Conservation (phyloP, 2,329 filamentous ascomycete species). For the Corniculantispora saksenae region DNA sequence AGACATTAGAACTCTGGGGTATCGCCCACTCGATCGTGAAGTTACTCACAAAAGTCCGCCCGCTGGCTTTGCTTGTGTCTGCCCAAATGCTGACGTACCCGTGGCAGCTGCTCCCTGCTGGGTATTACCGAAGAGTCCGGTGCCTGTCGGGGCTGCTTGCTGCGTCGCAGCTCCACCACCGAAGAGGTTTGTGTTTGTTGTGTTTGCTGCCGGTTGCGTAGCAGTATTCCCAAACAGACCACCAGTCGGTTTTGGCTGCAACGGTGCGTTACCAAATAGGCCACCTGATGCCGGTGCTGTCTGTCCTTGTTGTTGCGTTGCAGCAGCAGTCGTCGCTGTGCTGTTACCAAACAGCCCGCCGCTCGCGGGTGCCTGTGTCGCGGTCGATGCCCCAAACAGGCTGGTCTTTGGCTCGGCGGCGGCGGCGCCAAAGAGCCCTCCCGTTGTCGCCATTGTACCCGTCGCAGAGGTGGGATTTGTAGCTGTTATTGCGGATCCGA, state of each 20-base stretch:
- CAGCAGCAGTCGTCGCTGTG: constrained; percentile 21
- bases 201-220: constrained; percentile 29
- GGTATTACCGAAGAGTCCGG: constrained; percentile 34
- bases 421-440: constrained; percentile 38
- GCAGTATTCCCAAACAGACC: constrained; percentile 27
- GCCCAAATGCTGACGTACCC: constrained; percentile 33
- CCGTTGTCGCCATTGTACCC: constrained; percentile 36
- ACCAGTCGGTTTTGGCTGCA: constrained; percentile 25
- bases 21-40: background rate
- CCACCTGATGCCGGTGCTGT: constrained; percentile 22
- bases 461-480: constrained; percentile 29
- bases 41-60: constrained; percentile 36
- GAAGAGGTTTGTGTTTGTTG: constrained; percentile 29
- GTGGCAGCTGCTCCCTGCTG: constrained; percentile 21
- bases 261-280: constrained; percentile 27
- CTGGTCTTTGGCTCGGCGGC: constrained; percentile 29
- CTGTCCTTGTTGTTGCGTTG: constrained; percentile 29
- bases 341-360: constrained; percentile 32
- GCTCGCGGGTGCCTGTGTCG: constrained; percentile 24
- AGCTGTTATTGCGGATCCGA: constrained; percentile 34
- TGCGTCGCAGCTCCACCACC: constrained; percentile 11
- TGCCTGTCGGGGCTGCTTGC: constrained; percentile 25
- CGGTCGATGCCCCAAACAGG: constrained; percentile 33
- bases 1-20: background rate
- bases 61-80: constrained; percentile 36